phyloP scores from a whole-genome alignment of 352 stramenopile species.

The Sclerospora graminicola region DNA sequence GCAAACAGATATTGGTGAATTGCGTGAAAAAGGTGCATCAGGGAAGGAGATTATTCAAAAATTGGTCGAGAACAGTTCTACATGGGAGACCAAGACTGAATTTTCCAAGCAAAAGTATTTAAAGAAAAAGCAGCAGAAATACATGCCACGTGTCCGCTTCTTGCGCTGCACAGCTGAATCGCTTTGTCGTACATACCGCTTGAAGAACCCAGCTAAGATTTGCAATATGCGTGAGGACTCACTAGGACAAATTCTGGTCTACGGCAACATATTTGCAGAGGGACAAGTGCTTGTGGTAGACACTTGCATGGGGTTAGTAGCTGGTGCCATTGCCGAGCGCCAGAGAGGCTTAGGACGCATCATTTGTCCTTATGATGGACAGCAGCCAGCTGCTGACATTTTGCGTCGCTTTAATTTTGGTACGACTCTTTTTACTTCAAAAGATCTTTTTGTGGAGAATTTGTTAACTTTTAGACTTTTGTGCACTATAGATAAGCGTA shows the following conservation, averaged over 20 bases:
- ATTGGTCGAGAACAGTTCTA: constrained; percentile 91
- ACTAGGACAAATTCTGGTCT: constrained; percentile 88
- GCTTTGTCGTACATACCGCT: constrained; percentile 82
- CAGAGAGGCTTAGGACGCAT: constrained; percentile 58
- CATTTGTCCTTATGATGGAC: constrained; percentile 61
- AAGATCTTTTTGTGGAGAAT: not conserved
- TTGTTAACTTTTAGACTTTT: not conserved
- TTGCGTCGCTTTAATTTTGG: constrained; percentile 82
- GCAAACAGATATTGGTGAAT: constrained; percentile 45
- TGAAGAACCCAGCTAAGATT: constrained; percentile 87
- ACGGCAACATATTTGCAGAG: constrained; percentile 87
- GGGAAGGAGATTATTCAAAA: constrained; percentile 87
- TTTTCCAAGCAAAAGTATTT: constrained; percentile 97
- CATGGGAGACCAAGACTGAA: constrained; percentile 91
- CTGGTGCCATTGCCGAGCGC: constrained; percentile 82
- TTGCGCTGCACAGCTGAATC: constrained; percentile 83
- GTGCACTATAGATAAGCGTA: constrained; percentile 38
- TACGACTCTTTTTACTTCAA: constrained; percentile 8
- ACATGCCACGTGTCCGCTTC: constrained; percentile 80
- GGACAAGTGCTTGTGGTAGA: constrained; percentile 89
- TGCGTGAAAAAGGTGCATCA: constrained; percentile 59
- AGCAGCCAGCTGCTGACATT: constrained; percentile 66
- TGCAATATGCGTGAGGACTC: constrained; percentile 89
- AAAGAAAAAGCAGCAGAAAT: constrained; percentile 92
- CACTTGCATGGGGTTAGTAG: constrained; percentile 88